Evolutionary conservation across 345 rosid genomes (phyloP).

Genomic region (Camelina neglecta): DNA sequence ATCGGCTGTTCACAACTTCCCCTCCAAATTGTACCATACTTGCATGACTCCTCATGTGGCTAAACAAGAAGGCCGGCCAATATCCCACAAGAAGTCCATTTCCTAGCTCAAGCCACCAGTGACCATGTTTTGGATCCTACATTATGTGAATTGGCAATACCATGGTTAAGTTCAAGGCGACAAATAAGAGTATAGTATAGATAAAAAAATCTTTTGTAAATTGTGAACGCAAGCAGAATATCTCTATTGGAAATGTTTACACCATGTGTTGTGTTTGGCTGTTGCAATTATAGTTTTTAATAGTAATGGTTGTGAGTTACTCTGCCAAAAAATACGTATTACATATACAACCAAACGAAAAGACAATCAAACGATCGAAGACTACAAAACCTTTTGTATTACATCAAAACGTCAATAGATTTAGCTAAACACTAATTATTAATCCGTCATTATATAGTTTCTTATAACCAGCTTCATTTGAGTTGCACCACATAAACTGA

Average conservation of each 20-base stretch:
- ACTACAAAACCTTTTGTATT: neutral
- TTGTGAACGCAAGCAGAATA: neutral
- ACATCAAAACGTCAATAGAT: neutral
- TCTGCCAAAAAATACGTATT: too few relatives aligned
- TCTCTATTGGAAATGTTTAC: neutral
- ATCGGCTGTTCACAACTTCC: constrained; percentile 78
- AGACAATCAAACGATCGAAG: neutral
- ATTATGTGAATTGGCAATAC: constrained; percentile 2
- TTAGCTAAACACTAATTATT: neutral
- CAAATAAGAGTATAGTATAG: neutral
- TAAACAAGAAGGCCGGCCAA: constrained; percentile 93
- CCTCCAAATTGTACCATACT: constrained; percentile 98
- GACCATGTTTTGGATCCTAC: constrained; percentile 97
- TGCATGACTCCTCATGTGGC: constrained; percentile 86
- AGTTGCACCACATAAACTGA: neutral
- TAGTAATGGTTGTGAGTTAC: too few relatives aligned
- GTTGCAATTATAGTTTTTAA: neutral
- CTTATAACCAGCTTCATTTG: neutral
- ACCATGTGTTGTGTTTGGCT: neutral
- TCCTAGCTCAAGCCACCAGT: constrained; percentile 98
- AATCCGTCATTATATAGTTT: neutral
- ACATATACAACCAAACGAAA: too few relatives aligned
- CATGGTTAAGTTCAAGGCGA: neutral
- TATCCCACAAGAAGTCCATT: constrained; percentile 85
- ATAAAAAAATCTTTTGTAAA: neutral